Base-by-base conservation (phyloP, 768 basidiomycete species). In the Candolleomyces aberdarensis region DNA sequence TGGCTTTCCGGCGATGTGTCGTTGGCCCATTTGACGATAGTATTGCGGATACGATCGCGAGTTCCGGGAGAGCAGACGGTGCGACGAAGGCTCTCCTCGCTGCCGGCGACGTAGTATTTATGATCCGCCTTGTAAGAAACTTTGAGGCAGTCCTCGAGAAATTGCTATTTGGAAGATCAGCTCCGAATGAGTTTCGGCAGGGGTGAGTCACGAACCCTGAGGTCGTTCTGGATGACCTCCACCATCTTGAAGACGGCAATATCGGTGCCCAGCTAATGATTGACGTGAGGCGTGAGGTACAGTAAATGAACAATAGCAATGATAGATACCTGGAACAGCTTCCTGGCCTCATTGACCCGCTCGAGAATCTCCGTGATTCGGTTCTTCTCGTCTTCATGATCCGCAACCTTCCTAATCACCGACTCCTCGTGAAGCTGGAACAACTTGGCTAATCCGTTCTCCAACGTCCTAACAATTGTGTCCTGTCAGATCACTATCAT, bases 41-140 rank as follows among this genome's bases (percentile, higher is more conserved):
- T 44, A 17, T 63, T 26, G n/a, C 70, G 56, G 15, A 72, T 69
- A 14, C 55, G 5, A 47, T 67, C 66, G 19, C 71, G 68, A 3
- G 71, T 72, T 63, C 65, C 67, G 9, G 59, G 63, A 17, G 67
- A 69, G 59, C 73, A 74, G 31, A 61, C 57, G 8, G 56, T 32
- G 56, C 65, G 67, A 40, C 36, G 47, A 41, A 68, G 19, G 32
- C 15, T 19, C 57, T 17, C 41, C 15, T 39, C 54, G 48, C 63
- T 20, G 26, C 60, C 59, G 19, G 54, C 60, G 1, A 62, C 47
- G 40, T 52, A 29, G 36, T 59, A 59, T 22, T 59, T 53, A 39
- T 64, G 60, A 54, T 66, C 49, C 7, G 65, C 63, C 3, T 44
- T 64, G 31, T 58, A 10, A 14, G 65, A 66, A 14, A 58, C 56